Evolutionary conservation across 1,284 basidiomycete species (phyloP).

Genomic region (Apiotrichum gamsii): DNA sequence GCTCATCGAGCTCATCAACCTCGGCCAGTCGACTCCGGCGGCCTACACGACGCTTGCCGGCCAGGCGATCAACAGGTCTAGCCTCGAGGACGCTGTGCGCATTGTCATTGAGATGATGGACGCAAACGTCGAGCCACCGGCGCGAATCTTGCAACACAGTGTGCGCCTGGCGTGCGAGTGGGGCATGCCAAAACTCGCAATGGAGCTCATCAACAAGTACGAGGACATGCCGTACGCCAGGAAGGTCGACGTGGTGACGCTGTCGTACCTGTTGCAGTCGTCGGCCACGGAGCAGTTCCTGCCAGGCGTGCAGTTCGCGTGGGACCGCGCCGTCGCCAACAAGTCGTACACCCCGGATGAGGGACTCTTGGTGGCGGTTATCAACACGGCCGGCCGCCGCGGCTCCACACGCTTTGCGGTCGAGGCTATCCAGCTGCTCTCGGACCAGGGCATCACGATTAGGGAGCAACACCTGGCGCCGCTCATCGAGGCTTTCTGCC

Average conservation of each 20-base stretch:
- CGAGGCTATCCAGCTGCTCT: constrained; percentile 57
- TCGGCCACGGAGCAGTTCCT: constrained; percentile 47
- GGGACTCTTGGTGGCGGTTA: constrained; percentile 61
- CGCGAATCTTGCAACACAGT: constrained; percentile 11
- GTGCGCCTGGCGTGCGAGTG: constrained; percentile 31
- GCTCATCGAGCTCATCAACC: constrained; percentile 14
- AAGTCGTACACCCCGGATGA: constrained; percentile 61
- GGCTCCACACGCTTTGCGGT: constrained; percentile 64
- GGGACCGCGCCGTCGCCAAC: constrained; percentile 57
- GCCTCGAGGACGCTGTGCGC: constrained; percentile 28
- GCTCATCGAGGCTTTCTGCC: constrained; percentile 43
- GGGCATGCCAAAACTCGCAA: constrained; percentile 30
- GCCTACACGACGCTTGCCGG: constrained; percentile 24
- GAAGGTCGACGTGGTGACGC: constrained; percentile 15
- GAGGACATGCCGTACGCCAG: constrained; percentile 13
- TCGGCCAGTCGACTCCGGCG: not conserved
- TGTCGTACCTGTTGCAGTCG: constrained; percentile 33
- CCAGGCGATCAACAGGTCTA: constrained; percentile 8
- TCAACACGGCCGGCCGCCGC: constrained; percentile 65
- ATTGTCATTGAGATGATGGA: constrained; percentile 33
- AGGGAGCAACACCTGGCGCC: constrained; percentile 53
- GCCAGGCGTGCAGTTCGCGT: constrained; percentile 60
- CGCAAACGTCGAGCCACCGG: constrained; percentile 16
- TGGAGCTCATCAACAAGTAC: constrained; percentile 25
- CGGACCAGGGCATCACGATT: constrained; percentile 51